phyloP scores from a whole-genome alignment of 1,139 yeast genomes.

The Kodamaea ohmeri region DNA sequence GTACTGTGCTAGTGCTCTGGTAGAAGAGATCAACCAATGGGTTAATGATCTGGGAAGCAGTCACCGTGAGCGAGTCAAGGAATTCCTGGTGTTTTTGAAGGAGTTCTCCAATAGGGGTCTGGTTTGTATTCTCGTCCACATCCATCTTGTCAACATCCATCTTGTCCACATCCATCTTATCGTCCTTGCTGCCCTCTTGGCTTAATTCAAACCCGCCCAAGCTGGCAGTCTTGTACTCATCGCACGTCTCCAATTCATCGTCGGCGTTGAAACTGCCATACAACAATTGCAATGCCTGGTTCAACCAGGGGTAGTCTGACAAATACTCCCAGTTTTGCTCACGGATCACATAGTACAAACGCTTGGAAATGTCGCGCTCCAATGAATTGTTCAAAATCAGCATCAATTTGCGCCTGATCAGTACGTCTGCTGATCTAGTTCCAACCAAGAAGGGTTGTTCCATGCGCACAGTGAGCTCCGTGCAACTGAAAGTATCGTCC shows the following conservation, averaged over 20 bases:
- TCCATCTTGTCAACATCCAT: constrained; percentile 23
- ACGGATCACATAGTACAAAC: constrained; percentile 78
- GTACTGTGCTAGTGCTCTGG: constrained; percentile 75
- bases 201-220: constrained; percentile 2
- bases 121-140: constrained; percentile 12
- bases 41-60: constrained; percentile 46
- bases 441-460: constrained; percentile 97
- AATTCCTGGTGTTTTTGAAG: background rate
- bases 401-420: constrained; percentile 78
- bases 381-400: constrained; percentile 73
- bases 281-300: constrained; percentile 85
- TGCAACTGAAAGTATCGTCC: constrained; percentile 71
- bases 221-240: constrained; percentile 3
- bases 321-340: constrained; percentile 97
- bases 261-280: constrained; percentile 71
- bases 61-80: constrained; percentile 3
- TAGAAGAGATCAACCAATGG: constrained; percentile 84
- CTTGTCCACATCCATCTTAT: constrained; percentile 26
- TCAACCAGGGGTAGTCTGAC: constrained; percentile 92
- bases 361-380: constrained; percentile 73
- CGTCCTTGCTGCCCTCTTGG: constrained; percentile 2
- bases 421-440: constrained; percentile 76
- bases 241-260: constrained; percentile 30
- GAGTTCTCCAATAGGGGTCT: background rate
- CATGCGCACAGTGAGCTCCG: constrained; percentile 92